A percentile compares a stretch with the other conserved stretches of the same genome.
Evolutionary conservation across 768 basidiomycete species (phyloP).

Genomic region (Termitomyces sp.): DNA sequence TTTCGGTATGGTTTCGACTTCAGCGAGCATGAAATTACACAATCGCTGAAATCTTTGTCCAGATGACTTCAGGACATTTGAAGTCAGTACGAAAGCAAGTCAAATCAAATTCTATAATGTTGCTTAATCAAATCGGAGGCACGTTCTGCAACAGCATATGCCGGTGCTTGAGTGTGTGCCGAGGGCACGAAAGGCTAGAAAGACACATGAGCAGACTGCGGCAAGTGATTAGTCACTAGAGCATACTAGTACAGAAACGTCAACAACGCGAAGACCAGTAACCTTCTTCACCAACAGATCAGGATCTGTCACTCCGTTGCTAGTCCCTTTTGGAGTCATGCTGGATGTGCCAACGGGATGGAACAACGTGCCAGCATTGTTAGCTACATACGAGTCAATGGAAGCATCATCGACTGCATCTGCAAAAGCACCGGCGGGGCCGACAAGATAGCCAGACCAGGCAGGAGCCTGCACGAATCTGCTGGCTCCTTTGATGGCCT

Average conservation of each 20-base stretch:
- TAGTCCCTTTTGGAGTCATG: conserved; percentile 24
- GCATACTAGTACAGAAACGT: conserved; percentile 32
- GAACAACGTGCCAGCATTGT: conserved; percentile 16
- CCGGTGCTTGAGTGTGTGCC: conserved; percentile 15
- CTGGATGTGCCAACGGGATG: conserved; percentile 25
- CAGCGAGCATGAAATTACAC: neutral
- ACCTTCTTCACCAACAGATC: conserved; percentile 29
- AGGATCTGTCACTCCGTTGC: conserved; percentile 29
- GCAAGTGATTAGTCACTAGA: neutral
- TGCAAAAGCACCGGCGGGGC: conserved; percentile 7
- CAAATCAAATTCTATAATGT: neutral
- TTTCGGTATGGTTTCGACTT: neutral
- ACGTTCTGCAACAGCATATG: conserved; percentile 16
- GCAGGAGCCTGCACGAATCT: conserved; percentile 16
- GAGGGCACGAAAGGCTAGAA: conserved; percentile 16
- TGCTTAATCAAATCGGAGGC: conserved; percentile 15
- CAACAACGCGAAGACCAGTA: conserved; percentile 29
- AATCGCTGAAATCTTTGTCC: neutral
- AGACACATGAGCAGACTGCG: neutral
- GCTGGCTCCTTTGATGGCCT: conserved; percentile 19
- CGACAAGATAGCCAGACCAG: conserved; percentile 20
- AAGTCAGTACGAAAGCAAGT: neutral
- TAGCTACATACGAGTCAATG: conserved; percentile 23
- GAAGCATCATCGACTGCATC: conserved; percentile 15
- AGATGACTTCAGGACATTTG: neutral